Percentiles rank a stretch among this genome's conserved stretches.
phyloP scores from a whole-genome alignment of 768 basidiomycete species.

The Mycena haematopus region DNA sequence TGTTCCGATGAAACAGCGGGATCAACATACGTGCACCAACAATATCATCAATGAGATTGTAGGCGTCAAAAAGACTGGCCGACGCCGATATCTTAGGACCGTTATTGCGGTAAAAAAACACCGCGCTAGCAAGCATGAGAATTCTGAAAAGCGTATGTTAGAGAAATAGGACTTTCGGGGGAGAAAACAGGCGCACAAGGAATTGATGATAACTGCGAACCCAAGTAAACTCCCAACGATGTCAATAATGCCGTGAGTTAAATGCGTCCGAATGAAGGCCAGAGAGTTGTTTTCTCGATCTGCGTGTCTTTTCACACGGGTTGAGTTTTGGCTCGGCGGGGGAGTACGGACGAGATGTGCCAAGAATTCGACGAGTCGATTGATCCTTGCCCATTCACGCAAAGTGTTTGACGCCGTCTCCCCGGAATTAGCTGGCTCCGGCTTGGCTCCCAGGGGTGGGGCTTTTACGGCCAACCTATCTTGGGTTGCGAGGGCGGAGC shows the following conservation, averaged over 20 bases:
- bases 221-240: constrained; percentile 76
- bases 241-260: constrained; percentile 72
- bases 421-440: constrained; percentile 31
- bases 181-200: constrained; percentile 55
- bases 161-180: not conserved
- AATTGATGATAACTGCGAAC: constrained; percentile 89
- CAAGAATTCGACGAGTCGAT: constrained; percentile 35
- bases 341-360: constrained; percentile 45
- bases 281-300: constrained; percentile 65
- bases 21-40: constrained; percentile 68
- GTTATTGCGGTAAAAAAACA: constrained; percentile 67
- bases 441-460: constrained; percentile 32
- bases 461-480: constrained; percentile 59
- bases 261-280: constrained; percentile 63
- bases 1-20: not conserved
- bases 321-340: constrained; percentile 40
- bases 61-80: constrained; percentile 88
- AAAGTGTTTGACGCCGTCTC: constrained; percentile 20
- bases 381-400: constrained; percentile 4
- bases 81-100: constrained; percentile 41
- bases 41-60: constrained; percentile 68
- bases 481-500: constrained; percentile 85
- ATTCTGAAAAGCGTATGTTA: constrained; percentile 57
- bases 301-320: constrained; percentile 50
- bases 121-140: constrained; percentile 80